Percentiles rank a stretch among this genome's conserved stretches.
Conservation (phyloP, 176 grass and related monocot genomes). For the Neostapfia colusana region DNA sequence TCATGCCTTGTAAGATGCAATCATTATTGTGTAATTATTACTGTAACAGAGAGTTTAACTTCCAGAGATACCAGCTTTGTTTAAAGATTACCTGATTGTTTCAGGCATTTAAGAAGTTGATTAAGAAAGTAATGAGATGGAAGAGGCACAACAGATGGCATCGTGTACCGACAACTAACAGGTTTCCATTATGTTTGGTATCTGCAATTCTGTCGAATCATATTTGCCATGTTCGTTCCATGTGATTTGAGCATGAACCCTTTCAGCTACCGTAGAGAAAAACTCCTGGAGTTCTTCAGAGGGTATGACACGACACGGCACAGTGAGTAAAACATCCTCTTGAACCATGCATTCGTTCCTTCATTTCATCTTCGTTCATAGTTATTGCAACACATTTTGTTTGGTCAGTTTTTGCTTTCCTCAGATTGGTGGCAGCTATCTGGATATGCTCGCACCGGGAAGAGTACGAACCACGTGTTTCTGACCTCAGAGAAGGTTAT, state of each 20-base stretch:
- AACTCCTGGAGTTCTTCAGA: conserved; percentile 38
- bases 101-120: conserved; percentile 47
- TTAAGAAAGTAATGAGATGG: conserved; percentile 39
- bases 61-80: neutral
- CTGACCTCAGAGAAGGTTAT: neutral
- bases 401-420: conserved; percentile 48
- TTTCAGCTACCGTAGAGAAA: conserved; percentile 28
- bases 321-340: conserved; percentile 35
- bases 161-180: neutral
- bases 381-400: conserved; percentile 36
- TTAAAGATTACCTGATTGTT: conserved; percentile 19
- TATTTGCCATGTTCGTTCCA: neutral
- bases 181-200: conserved; percentile 16
- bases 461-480: neutral
- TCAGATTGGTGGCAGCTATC: conserved; percentile 45
- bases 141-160: conserved; percentile 21
- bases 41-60: conserved; percentile 6
- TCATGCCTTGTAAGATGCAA: conserved; percentile 4
- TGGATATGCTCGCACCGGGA: conserved; percentile 33
- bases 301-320: neutral
- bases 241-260: neutral
- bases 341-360: conserved; percentile 15
- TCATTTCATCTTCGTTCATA: neutral
- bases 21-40: neutral
- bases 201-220: conserved; percentile 21